Conservation (phyloP, 2,329 filamentous ascomycete genomes). For the Aspergillus cejpii region DNA sequence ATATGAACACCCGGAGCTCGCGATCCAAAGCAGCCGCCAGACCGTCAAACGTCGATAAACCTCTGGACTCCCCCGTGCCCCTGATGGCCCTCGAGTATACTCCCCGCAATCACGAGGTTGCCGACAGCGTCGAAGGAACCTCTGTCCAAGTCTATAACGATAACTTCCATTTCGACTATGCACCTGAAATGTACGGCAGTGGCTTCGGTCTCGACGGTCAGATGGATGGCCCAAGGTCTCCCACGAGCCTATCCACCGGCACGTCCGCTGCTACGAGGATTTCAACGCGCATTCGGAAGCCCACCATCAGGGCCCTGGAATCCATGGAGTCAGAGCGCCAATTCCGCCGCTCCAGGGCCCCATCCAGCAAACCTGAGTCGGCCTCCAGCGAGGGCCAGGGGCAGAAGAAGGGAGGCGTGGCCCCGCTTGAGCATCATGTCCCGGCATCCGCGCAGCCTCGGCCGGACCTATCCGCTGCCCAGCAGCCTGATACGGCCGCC, state of each 20-base stretch:
- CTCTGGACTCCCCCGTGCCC: slow-evolving; percentile 5
- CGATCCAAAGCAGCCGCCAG: slow-evolving; percentile 3
- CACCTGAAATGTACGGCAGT: slow-evolving; percentile 17
- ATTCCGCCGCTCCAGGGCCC: slow-evolving; percentile 11
- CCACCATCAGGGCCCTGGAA: slow-evolving; percentile 18
- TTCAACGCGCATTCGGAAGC: slow-evolving; percentile 18
- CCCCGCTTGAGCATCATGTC: not conserved
- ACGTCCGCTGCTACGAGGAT: slow-evolving; percentile 14
- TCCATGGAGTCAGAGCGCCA: slow-evolving; percentile 17
- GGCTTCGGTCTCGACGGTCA: slow-evolving; percentile 19
- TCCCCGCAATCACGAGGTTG: slow-evolving; percentile 7
- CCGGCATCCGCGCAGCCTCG: not conserved
- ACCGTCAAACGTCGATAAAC: slow-evolving; percentile 5
- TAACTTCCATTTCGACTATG: slow-evolving; percentile 17
- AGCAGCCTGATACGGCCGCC: slow-evolving; percentile 3
- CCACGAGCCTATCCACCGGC: slow-evolving; percentile 15
- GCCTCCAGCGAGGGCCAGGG: not conserved
- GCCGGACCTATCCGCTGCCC: not conserved
- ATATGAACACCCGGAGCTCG: slow-evolving; percentile 1
- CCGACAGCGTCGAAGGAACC: slow-evolving; percentile 8
- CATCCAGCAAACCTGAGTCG: slow-evolving; percentile 8
- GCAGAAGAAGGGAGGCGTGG: not conserved
- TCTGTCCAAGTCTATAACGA: slow-evolving; percentile 11
- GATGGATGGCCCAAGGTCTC: slow-evolving; percentile 15
- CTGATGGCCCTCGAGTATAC: not conserved